Percentiles rank a stretch among this genome's conserved stretches.
These are phyloP conservation scores for Stemphylium beticola DNA, from an alignment of 2,329 filamentous ascomycete genomes.

Conservation along the genomic window DNA sequence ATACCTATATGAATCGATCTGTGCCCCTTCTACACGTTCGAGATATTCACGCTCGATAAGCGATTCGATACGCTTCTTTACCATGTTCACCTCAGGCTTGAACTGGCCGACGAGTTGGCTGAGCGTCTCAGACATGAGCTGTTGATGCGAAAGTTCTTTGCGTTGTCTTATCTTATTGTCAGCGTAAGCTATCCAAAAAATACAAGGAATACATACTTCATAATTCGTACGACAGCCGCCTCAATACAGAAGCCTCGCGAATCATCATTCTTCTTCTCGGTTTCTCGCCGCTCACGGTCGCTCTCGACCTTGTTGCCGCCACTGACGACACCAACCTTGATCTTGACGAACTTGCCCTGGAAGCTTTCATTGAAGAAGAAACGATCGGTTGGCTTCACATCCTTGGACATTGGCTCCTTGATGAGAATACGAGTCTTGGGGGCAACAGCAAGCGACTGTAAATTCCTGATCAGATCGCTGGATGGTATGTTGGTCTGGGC, in stretches of 20 bases:
- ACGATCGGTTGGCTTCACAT: slow-evolving; percentile 74
- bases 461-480: slow-evolving; percentile 74
- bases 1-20: slow-evolving; percentile 71
- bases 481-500: slow-evolving; percentile 78
- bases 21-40: slow-evolving; percentile 72
- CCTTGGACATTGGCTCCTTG: slow-evolving; percentile 81
- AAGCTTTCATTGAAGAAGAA: slow-evolving; percentile 87
- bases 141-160: slow-evolving; percentile 72
- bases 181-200: slow-evolving; percentile 7
- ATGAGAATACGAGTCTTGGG: slow-evolving; percentile 81
- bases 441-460: slow-evolving; percentile 82
- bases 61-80: slow-evolving; percentile 82
- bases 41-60: slow-evolving; percentile 79
- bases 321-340: slow-evolving; percentile 86
- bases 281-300: slow-evolving; percentile 68
- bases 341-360: slow-evolving; percentile 79
- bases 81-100: slow-evolving; percentile 75
- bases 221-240: slow-evolving; percentile 79
- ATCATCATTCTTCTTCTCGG: slow-evolving; percentile 77
- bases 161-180: slow-evolving; percentile 66
- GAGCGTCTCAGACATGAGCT: slow-evolving; percentile 74
- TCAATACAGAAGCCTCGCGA: slow-evolving; percentile 74
- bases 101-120: slow-evolving; percentile 72
- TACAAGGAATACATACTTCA: slow-evolving; percentile 71
- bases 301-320: slow-evolving; percentile 85